These are phyloP conservation scores for Trichoderma hamatum DNA, from an alignment of 2,329 filamentous ascomycete genomes.

Conservation along the genomic window DNA sequence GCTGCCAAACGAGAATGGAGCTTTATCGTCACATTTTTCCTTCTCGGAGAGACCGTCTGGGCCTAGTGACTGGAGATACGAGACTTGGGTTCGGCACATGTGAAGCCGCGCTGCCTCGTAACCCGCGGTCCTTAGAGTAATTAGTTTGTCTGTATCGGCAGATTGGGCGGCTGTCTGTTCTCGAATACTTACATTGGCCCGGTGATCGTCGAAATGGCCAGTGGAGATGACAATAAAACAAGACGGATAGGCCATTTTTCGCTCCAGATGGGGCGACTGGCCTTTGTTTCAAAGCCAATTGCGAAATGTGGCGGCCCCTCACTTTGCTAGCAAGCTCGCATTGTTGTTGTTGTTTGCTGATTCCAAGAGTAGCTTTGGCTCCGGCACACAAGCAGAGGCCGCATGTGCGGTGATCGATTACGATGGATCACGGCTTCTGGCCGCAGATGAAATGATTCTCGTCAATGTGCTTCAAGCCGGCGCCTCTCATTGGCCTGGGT, in stretches of 20 bases:
- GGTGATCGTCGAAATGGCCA: not conserved
- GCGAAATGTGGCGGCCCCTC: not conserved
- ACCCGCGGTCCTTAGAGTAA: not conserved
- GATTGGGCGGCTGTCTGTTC: not conserved
- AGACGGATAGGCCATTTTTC: not conserved
- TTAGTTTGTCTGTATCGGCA: not conserved
- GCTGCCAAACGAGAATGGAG: not conserved
- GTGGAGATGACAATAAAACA: slow-evolving; percentile 17
- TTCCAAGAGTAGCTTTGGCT: not conserved
- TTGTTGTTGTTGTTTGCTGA: not conserved
- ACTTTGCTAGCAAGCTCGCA: not conserved
- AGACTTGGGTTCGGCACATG: not conserved
- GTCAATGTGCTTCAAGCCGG: not conserved
- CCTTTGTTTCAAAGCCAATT: not conserved
- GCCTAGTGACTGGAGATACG: not conserved
- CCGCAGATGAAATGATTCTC: slow-evolving; percentile 10
- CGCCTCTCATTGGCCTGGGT: slow-evolving; percentile 5
- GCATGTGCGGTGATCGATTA: not conserved
- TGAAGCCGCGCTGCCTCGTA: slow-evolving; percentile 17
- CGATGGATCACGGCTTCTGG: not conserved
- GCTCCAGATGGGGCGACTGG: not conserved
- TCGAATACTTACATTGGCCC: not conserved
- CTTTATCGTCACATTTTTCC: not conserved
- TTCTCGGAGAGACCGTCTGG: not conserved
- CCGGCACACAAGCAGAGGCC: not conserved